Base-by-base conservation (phyloP, 2,329 filamentous ascomycete species). In the Colletotrichum nymphaeae region DNA sequence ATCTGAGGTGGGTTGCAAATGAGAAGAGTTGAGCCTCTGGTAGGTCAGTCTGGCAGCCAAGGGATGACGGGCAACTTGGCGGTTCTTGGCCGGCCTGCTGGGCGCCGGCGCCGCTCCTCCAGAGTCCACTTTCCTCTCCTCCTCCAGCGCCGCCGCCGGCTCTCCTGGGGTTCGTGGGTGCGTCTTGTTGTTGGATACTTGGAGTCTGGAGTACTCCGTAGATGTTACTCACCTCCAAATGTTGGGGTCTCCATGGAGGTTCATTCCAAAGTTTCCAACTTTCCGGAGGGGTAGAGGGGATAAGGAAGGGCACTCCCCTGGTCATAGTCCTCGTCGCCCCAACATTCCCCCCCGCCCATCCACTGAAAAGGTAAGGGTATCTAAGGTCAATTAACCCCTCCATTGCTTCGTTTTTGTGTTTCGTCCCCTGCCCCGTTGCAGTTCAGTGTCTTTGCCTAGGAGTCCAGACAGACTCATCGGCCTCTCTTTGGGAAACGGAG, bases 71-170 rank as follows among this genome's bases (percentile, higher is more conserved):
- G 32, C 67, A 52, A 72, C 67, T 73, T 70, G 67, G 67, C 70
- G 67, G 7, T 55, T 60, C 67, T 73, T 70, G 70, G 55, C 70
- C 46, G 12, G 42, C n/a, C 22, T 28, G 22, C 63, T 65, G 63
- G 49, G 62, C 63, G 32, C 55, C 32, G 42, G 53, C 58, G 42
- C 66, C 66, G 66, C 59, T 70, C 59, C 46, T 70, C 70, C 58
- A 37, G 28, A 42, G 24, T 70, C 67, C 67, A 70, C 70, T 73
- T 56, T 70, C 70, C 53, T 66, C 63, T 68, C 68, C 63, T 68
- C 68, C 70, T 69, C 69, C 58, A 64, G 42, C 66, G 53, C 42
- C 70, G 55, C 42, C 66, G 67, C 66, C 46, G 66, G 53, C 59
- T 22, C 60, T 63, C 32, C 32, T 35, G 11, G 32, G 32, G 32